Conservation (phyloP, 768 basidiomycete species). For the Psilocybe azurescens region DNA sequence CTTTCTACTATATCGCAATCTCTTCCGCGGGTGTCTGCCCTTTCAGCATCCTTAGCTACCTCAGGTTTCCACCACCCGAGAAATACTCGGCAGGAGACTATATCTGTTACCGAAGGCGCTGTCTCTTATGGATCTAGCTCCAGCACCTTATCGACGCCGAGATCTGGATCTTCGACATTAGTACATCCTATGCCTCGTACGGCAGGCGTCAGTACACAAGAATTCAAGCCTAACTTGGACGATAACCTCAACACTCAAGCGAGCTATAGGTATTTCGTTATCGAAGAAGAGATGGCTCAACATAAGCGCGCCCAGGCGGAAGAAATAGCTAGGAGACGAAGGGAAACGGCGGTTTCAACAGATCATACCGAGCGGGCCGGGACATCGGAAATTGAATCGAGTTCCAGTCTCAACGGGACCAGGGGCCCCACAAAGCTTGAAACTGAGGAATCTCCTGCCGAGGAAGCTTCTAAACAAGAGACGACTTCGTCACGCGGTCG, state of each 20-base stretch:
- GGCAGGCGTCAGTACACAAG: slow-evolving; percentile 43
- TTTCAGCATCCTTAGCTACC: slow-evolving; percentile 73
- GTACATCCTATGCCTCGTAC: slow-evolving; percentile 27
- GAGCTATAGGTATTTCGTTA: slow-evolving; percentile 50
- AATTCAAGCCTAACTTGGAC: slow-evolving; percentile 44
- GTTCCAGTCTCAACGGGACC: slow-evolving; percentile 24
- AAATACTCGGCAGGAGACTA: slow-evolving; percentile 28
- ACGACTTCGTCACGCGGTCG: slow-evolving; percentile 31
- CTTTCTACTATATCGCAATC: slow-evolving; percentile 42
- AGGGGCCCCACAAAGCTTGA: slow-evolving; percentile 24
- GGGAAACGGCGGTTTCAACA: slow-evolving; percentile 14
- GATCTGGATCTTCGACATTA: slow-evolving; percentile 40
- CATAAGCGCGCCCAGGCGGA: slow-evolving; percentile 30
- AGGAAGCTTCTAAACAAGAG: slow-evolving; percentile 24
- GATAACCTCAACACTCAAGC: slow-evolving; percentile 48
- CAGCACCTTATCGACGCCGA: slow-evolving; percentile 31
- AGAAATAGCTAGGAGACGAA: slow-evolving; percentile 22
- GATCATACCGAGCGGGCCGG: slow-evolving; percentile 26
- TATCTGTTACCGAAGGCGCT: slow-evolving; percentile 18
- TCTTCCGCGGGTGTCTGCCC: slow-evolving; percentile 55
- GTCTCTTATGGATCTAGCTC: slow-evolving; percentile 27
- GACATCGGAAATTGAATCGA: slow-evolving; percentile 21
- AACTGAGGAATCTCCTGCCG: slow-evolving; percentile 18
- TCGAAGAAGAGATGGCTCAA: slow-evolving; percentile 49
- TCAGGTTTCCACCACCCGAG: slow-evolving; percentile 61